Evolutionary conservation across 208 protist species (phyloP).

Genomic region (Sergeia podlipaevii): DNA sequence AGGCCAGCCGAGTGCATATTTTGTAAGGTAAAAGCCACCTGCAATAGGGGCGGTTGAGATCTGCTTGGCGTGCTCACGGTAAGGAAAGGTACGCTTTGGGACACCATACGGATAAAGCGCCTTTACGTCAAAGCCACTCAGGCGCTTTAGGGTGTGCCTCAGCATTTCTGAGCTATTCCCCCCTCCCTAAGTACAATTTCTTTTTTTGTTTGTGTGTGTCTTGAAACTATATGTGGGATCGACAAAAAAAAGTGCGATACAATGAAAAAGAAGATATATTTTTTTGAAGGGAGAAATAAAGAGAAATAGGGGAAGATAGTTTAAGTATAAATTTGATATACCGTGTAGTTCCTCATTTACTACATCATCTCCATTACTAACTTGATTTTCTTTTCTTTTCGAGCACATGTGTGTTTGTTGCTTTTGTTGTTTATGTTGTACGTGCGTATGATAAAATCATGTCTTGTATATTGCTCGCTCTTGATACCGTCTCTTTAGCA

Average conservation of each 20-base stretch:
- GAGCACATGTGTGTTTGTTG: too few species aligned
- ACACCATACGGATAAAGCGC: conserved; percentile 82
- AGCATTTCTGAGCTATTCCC: conserved; percentile 46
- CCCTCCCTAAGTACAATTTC: too few species aligned
- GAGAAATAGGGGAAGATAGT: too few species aligned
- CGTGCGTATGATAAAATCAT: too few species aligned
- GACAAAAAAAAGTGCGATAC: not conserved
- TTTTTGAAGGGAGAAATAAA: too few species aligned
- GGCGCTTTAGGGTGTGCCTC: conserved; percentile 30
- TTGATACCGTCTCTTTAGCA: too few species aligned
- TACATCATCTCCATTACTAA: too few species aligned
- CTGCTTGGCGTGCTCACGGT: conserved; percentile 85
- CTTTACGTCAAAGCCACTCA: conserved; percentile 75
- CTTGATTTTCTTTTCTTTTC: too few species aligned
- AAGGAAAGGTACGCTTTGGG: conserved; percentile 85
- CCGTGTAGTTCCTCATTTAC: not conserved
- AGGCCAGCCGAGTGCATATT: conserved; percentile 81
- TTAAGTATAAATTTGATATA: not conserved
- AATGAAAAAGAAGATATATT: not conserved
- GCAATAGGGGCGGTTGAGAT: conserved; percentile 76
- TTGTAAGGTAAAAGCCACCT: conserved; percentile 81
- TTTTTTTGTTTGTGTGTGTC: too few species aligned
- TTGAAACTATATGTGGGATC: not conserved
- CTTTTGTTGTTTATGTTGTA: too few species aligned
- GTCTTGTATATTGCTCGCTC: too few species aligned